Evolutionary conservation across 805 yeast genomes (phyloP).

Genomic region (Ogataea neopini): DNA sequence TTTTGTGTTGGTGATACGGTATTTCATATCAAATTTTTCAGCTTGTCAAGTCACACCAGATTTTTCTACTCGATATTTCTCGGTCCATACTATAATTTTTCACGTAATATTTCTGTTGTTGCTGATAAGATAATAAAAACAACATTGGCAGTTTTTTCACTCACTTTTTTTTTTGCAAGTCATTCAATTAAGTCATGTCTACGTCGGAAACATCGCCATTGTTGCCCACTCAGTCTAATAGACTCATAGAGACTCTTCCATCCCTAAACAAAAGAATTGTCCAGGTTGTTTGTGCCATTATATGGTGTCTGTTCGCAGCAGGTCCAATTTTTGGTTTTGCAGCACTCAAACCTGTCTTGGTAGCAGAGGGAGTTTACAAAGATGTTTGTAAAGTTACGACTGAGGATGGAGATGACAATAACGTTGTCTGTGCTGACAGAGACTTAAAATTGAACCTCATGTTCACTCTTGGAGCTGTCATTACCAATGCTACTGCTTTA

Average conservation of each 20-base stretch:
- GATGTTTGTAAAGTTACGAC: constrained; percentile 49
- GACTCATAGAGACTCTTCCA: constrained; percentile 21
- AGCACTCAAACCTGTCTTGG: constrained; percentile 82
- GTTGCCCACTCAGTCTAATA: constrained; percentile 10
- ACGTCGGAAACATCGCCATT: constrained; percentile 31
- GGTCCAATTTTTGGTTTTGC: constrained; percentile 97
- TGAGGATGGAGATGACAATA: neutral
- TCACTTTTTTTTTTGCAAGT: too few relatives aligned
- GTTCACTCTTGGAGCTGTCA: constrained; percentile 84
- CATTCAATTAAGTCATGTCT: neutral
- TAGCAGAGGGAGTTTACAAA: constrained; percentile 74
- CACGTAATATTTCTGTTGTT: neutral
- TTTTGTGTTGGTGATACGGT: neutral
- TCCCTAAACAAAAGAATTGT: constrained; percentile 36
- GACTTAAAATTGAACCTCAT: constrained; percentile 79
- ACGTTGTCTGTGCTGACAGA: constrained; percentile 60
- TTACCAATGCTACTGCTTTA: constrained; percentile 80
- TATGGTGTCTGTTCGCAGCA: constrained; percentile 89
- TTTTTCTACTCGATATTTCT: too few relatives aligned
- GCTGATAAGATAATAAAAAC: constrained; percentile 2
- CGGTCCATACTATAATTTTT: neutral
- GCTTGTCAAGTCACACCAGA: too few relatives aligned
- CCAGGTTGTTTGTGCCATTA: constrained; percentile 72
- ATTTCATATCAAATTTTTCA: too few relatives aligned
- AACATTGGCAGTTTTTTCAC: too few relatives aligned